A percentile compares a stretch with the other conserved stretches of the same genome.
These are phyloP conservation scores for Cytospora leucostoma DNA, from an alignment of 2,329 filamentous ascomycete genomes.

Conservation along the genomic window DNA sequence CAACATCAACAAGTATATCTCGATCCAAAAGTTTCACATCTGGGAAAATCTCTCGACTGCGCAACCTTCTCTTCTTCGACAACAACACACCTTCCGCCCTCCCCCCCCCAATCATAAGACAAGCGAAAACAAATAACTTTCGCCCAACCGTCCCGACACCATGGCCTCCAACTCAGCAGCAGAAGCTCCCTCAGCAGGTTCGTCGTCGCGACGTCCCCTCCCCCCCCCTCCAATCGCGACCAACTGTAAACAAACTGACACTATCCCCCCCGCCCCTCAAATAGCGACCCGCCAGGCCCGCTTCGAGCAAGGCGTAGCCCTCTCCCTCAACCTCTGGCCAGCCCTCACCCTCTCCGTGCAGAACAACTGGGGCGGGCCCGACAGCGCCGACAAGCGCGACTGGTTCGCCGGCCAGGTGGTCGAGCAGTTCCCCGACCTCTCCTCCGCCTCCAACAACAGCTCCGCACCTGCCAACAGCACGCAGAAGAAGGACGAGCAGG, in stretches of 20 bases:
- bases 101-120: too few relatives aligned
- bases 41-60: background rate
- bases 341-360: constrained; percentile 84
- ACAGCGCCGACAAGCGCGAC: constrained; percentile 84
- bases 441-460: constrained; percentile 34
- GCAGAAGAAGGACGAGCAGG: constrained; percentile 4
- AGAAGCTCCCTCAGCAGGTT: constrained; percentile 23
- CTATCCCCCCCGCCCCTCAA: constrained; percentile 18
- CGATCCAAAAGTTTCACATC: background rate
- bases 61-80: background rate
- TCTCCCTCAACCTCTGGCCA: constrained; percentile 84
- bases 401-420: constrained; percentile 91
- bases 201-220: background rate
- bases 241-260: background rate
- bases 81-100: too few relatives aligned
- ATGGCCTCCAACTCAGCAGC: constrained; percentile 19
- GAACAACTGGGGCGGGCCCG: constrained; percentile 84
- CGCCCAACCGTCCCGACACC: background rate
- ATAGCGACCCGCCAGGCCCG: constrained; percentile 59
- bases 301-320: constrained; percentile 86
- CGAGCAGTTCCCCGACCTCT: constrained; percentile 75
- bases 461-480: constrained; percentile 20
- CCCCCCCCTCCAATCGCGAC: background rate
- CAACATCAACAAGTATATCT: background rate
- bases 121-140: background rate